Evolutionary conservation across 1,139 yeast species (phyloP).

Genomic region (Barnettozyma hawaiiensis): DNA sequence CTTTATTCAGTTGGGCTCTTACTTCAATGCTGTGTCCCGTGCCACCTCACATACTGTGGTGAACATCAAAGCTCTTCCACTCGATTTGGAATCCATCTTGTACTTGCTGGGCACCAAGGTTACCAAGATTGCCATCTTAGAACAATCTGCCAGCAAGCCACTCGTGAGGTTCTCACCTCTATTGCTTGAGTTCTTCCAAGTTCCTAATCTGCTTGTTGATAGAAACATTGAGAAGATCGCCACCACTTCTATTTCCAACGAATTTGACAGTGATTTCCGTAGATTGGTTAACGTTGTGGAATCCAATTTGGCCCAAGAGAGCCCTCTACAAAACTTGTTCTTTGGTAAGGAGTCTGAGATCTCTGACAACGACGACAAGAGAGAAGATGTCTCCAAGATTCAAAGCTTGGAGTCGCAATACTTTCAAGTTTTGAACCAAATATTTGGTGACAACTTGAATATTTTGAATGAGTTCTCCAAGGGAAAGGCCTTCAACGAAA

Average conservation of each 20-base stretch:
- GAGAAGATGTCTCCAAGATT: slow-evolving; percentile 37
- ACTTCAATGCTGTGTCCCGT: slow-evolving; percentile 4
- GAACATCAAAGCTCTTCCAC: slow-evolving; percentile 66
- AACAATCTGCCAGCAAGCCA: slow-evolving; percentile 48
- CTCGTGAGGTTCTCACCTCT: slow-evolving; percentile 58
- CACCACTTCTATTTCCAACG: slow-evolving; percentile 48
- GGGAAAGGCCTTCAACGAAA: slow-evolving; percentile 31
- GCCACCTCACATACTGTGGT: slow-evolving; percentile 35
- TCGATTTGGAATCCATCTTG: slow-evolving; percentile 48
- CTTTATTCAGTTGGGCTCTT: slow-evolving; percentile 28
- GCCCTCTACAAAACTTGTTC: slow-evolving; percentile 59
- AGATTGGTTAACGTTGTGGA: slow-evolving; percentile 42
- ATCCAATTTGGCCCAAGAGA: slow-evolving; percentile 45
- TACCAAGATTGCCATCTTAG: slow-evolving; percentile 46
- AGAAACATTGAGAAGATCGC: slow-evolving; percentile 45
- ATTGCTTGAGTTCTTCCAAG: slow-evolving; percentile 69
- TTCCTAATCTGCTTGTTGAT: slow-evolving; percentile 42
- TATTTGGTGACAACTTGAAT: slow-evolving; percentile 49
- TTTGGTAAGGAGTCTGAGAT: slow-evolving; percentile 42
- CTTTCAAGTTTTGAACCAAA: slow-evolving; percentile 65
- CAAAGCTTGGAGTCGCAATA: slow-evolving; percentile 68
- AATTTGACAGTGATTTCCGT: slow-evolving; percentile 44
- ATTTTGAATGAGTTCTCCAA: slow-evolving; percentile 53
- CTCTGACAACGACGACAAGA: slow-evolving; percentile 14
- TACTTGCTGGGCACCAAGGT: slow-evolving; percentile 41